Evolutionary conservation across 2,329 filamentous ascomycete genomes (phyloP), one percentile per base, ranked within the genome.

Genomic region (Alternaria arborescens): DNA sequence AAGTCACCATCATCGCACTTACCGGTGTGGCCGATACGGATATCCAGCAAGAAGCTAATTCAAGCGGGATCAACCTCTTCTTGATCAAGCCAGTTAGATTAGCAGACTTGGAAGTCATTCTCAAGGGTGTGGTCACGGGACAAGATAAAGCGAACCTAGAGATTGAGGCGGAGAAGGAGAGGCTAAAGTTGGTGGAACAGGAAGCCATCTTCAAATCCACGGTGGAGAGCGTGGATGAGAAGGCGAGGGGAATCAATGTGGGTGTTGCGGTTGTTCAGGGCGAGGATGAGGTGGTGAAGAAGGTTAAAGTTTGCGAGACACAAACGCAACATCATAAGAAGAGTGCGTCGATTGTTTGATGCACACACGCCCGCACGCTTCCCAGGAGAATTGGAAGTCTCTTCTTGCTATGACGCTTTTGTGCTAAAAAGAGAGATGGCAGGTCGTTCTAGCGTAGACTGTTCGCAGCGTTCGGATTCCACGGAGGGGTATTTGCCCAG

Each of bases 1-100:
- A 79, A 0, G 80, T 82, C 0, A 82, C 79, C 0, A 81, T 87
- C 28, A 83, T 87, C 46, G 85, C 85, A 0, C 69, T 87, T 24
- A 86, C 85, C 1, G 85, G 84, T 0, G 73, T 86, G 22, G 85
- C 83, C 1, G 84, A 82, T 51, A 78, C 80, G 1, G 81, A 81
- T 52, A 83, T 83, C 0, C 78, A 82, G 51, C 78, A 81, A 38
- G 83, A 86, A 60, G 84, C 85, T 0, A 81, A 84, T 52, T 82
- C 80, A 1, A 84, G 81, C 50, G 85, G 85, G 0, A 78, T 87
- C 7, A 84, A 87, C 60, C 56, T 86, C 8, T 87, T 86, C 54
- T 65, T 87, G 18, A 85, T 85, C 16, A 86, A 86, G 70, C 84
- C 84, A 0, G 82, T 86, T 8, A 70, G 79, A 7, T 75, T 83